phyloP scores from a whole-genome alignment of 306 rosid genomes.

The Sicyos edulis region DNA sequence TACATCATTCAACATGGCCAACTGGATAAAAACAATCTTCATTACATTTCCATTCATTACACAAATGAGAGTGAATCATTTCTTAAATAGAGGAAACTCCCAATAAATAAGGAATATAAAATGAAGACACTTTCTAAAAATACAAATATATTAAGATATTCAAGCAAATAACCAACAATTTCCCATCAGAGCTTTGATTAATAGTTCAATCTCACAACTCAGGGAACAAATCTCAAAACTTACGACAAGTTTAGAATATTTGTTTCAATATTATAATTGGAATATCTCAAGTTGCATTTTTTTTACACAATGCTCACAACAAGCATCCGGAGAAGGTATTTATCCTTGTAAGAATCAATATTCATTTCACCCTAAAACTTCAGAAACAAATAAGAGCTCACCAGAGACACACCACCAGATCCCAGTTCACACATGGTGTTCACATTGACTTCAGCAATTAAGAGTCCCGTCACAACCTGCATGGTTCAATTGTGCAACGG shows the following conservation, averaged over 20 bases:
- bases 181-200: neutral
- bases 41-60: too few species aligned
- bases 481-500: conserved; percentile 5
- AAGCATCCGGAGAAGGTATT: neutral
- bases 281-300: neutral
- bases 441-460: conserved; percentile 71
- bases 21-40: too few species aligned
- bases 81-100: too few species aligned
- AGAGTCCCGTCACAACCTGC: conserved; percentile 76
- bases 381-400: conserved; percentile 25
- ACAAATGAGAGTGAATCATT: too few species aligned
- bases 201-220: neutral
- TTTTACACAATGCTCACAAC: neutral
- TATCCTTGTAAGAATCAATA: neutral
- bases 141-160: too few species aligned
- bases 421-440: conserved; percentile 81
- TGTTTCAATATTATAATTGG: neutral
- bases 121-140: too few species aligned
- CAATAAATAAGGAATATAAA: too few species aligned
- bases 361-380: neutral
- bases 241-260: neutral
- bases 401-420: conserved; percentile 71
- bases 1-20: too few species aligned
- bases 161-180: too few species aligned
- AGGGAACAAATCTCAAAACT: neutral